Conservation (phyloP, 352 stramenopile species). For the Lagenidium sp. region DNA sequence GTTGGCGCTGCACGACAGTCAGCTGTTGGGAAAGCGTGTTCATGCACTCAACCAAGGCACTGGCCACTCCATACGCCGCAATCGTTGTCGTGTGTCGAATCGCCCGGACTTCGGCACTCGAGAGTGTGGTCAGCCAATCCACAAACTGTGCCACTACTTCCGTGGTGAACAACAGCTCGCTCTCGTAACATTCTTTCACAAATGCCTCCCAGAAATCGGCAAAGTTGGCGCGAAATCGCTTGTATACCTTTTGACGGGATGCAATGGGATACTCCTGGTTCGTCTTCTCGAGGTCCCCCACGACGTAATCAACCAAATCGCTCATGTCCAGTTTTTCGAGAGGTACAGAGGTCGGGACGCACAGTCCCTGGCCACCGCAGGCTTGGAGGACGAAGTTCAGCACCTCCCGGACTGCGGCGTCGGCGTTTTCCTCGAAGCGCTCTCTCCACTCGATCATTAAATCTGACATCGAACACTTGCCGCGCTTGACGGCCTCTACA, state of each 20-base stretch:
- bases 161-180: conserved; percentile 70
- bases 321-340: conserved; percentile 69
- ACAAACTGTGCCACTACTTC: conserved; percentile 53
- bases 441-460: conserved; percentile 59
- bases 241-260: conserved; percentile 45
- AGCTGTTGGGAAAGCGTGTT: conserved; percentile 50
- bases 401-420: conserved; percentile 49
- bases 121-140: conserved; percentile 77
- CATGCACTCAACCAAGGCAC: conserved; percentile 46
- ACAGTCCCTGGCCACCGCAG: conserved; percentile 44
- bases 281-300: conserved; percentile 48
- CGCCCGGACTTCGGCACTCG: conserved; percentile 74
- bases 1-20: conserved; percentile 54
- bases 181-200: conserved; percentile 71
- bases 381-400: conserved; percentile 75
- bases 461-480: conserved; percentile 38
- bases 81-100: conserved; percentile 77
- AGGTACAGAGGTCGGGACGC: conserved; percentile 33
- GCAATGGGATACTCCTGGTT: conserved; percentile 61
- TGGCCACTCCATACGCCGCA: conserved; percentile 54
- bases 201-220: conserved; percentile 72
- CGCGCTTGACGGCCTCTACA: conserved; percentile 44
- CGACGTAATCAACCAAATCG: conserved; percentile 49
- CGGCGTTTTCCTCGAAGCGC: conserved; percentile 50
- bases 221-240: conserved; percentile 59